A percentile compares a stretch with the other conserved stretches of the same genome.
phyloP scores from a whole-genome alignment of 1,139 yeast genomes.

The Taiozyma sp. region DNA sequence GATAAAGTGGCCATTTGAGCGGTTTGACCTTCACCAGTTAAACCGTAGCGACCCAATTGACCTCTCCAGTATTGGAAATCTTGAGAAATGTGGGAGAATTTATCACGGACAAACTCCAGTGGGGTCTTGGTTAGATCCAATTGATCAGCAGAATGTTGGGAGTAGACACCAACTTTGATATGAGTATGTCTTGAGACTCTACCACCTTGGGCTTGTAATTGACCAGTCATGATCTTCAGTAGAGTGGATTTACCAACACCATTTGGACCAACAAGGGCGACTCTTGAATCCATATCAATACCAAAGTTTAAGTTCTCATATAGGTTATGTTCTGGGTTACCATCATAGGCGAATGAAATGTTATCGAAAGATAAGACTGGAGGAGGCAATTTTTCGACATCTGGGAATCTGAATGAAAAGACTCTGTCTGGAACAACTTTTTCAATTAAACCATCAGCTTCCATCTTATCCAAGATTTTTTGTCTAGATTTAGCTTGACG shows the following conservation, averaged over 20 bases:
- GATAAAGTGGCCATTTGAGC: slow-evolving; percentile 98
- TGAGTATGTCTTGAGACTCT: slow-evolving; percentile 97
- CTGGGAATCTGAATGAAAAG: slow-evolving; percentile 91
- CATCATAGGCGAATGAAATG: slow-evolving; percentile 89
- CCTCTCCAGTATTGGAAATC: slow-evolving; percentile 99
- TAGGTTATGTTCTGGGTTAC: slow-evolving; percentile 80
- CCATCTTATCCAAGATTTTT: slow-evolving; percentile 99
- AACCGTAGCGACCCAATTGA: slow-evolving; percentile 96
- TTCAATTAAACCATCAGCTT: slow-evolving; percentile 94
- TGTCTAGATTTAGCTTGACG: slow-evolving; percentile 99
- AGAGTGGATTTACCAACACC: slow-evolving; percentile 99
- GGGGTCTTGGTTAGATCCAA: slow-evolving; percentile 93
- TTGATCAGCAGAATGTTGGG: slow-evolving; percentile 98
- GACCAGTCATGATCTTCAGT: slow-evolving; percentile 95
- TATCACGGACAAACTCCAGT: slow-evolving; percentile 93
- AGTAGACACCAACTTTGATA: slow-evolving; percentile 96
- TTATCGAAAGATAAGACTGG: slow-evolving; percentile 97
- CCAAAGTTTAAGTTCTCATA: slow-evolving; percentile 92
- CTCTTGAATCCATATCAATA: slow-evolving; percentile 99
- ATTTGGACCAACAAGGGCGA: slow-evolving; percentile 97
- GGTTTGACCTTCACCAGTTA: slow-evolving; percentile 98
- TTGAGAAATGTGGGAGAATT: slow-evolving; percentile 84
- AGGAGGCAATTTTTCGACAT: slow-evolving; percentile 96
- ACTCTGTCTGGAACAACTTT: slow-evolving; percentile 92
- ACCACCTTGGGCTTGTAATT: slow-evolving; percentile 82